Conservation (phyloP, 2,329 filamentous ascomycete species). For the Phialemonium atrogriseum region DNA sequence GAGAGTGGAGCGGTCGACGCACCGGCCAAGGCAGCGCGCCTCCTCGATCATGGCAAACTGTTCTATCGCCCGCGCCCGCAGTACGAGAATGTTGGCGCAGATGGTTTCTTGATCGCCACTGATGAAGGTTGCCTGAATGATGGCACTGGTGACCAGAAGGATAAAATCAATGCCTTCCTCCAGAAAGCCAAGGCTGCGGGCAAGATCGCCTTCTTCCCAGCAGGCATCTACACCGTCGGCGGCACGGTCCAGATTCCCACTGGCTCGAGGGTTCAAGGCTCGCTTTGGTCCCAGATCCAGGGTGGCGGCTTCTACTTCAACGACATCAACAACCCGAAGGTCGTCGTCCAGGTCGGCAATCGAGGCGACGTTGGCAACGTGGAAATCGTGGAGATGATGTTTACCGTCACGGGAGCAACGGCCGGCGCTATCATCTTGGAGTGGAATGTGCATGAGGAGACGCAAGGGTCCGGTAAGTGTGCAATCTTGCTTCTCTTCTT, state of each 20-base stretch:
- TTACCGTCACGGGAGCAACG: constrained; percentile 55
- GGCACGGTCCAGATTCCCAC: constrained; percentile 38
- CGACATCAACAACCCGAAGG: constrained; percentile 52
- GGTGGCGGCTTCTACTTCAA: constrained; percentile 47
- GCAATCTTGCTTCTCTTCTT: no score
- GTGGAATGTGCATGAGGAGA: constrained; percentile 44
- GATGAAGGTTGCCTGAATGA: constrained; percentile 19
- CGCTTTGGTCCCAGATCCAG: constrained; percentile 51
- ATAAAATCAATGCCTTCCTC: constrained; percentile 15
- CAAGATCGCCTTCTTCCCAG: constrained; percentile 15
- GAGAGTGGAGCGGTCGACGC: constrained; percentile 1
- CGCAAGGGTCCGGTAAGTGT: not conserved
- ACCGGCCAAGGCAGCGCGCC: constrained; percentile 8
- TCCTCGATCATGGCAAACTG: constrained; percentile 13
- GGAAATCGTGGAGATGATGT: constrained; percentile 61
- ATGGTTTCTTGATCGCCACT: constrained; percentile 3
- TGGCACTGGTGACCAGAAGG: constrained; percentile 22
- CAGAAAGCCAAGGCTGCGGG: not conserved
- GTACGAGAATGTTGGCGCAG: constrained; percentile 18
- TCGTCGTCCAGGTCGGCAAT: constrained; percentile 58
- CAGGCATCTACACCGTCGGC: constrained; percentile 16
- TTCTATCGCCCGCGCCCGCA: constrained; percentile 21
- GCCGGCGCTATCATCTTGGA: constrained; percentile 63
- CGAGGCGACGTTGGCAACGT: constrained; percentile 52
- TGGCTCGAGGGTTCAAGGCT: constrained; percentile 58